Evolutionary conservation across 148 eudicot species (phyloP), one percentile per base, ranked within the genome.

Genomic region (Polygonum aviculare): DNA sequence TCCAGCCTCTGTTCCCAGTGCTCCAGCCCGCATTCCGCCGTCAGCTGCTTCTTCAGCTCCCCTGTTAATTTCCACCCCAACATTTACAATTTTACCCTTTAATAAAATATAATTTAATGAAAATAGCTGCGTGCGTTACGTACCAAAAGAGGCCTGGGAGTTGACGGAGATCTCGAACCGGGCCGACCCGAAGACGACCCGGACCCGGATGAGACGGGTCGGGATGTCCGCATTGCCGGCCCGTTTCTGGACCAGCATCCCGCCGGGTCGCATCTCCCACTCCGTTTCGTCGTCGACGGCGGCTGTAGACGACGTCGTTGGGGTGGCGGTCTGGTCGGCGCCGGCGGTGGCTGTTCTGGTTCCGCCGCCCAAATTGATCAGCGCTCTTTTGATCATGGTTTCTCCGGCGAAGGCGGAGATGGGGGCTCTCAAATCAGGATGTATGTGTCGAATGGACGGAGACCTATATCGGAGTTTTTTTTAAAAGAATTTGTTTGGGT

Each of bases 71-170:
- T 39, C 41, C 41, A 39, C 41, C 19, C 54, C 39, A 38, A 8
- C 39, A 3, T 7, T 73, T 33, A 40, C 45, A 50, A 57, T 4
- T 49, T 21, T 45, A 44, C 16, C 59, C 21, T 50, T 5, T 8
- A 5, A 40, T 40, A 15, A 16, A 60, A 26, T 1, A 26, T 26
- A 26, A 1, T 1, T 26, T 26, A 26, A 26, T 26, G 31, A 26
- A 26, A 26, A 26, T 9, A 41, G 8, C 8, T 6, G 44, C 44
- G 44, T 41, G 9, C 9, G 22, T 3, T 72, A 59, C 77, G 44
- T 82, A 84, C 90, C 90, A 78, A 87, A 87, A n/a, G 86, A 82
- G 3, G 87, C 82, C 22, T 75, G 84, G 55, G 87, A 76, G 60
- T 72, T 75, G 12, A 85, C 77, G 2, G 84, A 79, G 79, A 87